Conservation (phyloP, 2,329 filamentous ascomycete species). For the Stemphylium lycopersici region DNA sequence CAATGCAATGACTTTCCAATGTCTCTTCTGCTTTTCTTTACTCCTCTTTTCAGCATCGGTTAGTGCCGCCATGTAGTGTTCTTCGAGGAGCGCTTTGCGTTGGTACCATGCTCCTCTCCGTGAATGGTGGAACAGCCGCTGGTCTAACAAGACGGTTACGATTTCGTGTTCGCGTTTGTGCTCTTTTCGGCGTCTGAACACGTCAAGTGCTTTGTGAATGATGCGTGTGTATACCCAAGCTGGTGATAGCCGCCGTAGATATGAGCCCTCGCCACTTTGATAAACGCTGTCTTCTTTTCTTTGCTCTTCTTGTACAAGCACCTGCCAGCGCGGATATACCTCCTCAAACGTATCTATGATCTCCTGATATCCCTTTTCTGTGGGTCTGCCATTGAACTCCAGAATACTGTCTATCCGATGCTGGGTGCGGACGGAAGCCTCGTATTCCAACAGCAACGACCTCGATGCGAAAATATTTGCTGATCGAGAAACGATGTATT, state of each 20-base stretch:
- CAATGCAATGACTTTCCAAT: constrained; percentile 79
- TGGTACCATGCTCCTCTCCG: constrained; percentile 94
- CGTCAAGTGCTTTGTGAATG: constrained; percentile 81
- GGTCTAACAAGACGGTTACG: constrained; percentile 74
- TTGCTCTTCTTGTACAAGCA: constrained; percentile 74
- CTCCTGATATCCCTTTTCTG: constrained; percentile 67
- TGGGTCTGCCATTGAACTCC: constrained; percentile 76
- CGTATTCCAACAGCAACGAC: constrained; percentile 80
- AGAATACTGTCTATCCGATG: constrained; percentile 80
- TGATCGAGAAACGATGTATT: constrained; percentile 88
- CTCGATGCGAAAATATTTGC: constrained; percentile 86
- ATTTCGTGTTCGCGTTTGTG: constrained; percentile 78
- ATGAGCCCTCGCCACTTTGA: constrained; percentile 83
- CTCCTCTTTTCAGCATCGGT: constrained; percentile 29
- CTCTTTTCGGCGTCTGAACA: constrained; percentile 81
- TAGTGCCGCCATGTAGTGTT: constrained; percentile 81
- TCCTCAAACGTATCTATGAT: constrained; percentile 75
- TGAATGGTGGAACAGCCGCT: constrained; percentile 83
- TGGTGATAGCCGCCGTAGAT: constrained; percentile 86
- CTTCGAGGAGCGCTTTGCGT: constrained; percentile 89
- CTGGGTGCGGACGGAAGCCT: constrained; percentile 82
- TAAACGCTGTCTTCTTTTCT: constrained; percentile 78
- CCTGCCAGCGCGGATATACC: constrained; percentile 81
- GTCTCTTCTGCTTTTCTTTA: constrained; percentile 72
- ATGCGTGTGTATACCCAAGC: constrained; percentile 94